Evolutionary conservation across 2,329 filamentous ascomycete genomes (phyloP).

Genomic region (Verticillium nubilum): DNA sequence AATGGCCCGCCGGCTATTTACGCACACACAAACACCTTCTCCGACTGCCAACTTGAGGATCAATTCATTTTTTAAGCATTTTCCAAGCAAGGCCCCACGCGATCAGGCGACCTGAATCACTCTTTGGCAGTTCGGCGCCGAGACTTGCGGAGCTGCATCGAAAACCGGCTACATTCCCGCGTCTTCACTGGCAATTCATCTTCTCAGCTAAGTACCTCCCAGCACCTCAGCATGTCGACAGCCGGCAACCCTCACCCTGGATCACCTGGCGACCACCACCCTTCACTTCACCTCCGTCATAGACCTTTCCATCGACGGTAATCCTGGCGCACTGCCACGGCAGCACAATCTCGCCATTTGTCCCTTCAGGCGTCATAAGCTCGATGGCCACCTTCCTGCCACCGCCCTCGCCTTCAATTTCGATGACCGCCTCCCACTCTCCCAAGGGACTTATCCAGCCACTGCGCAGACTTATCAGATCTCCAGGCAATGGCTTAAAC

Average conservation of each 20-base stretch:
- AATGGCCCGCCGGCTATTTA: not conserved
- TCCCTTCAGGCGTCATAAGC: not conserved
- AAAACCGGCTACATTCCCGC: not conserved
- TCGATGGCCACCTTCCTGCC: not conserved
- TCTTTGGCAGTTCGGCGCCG: not conserved
- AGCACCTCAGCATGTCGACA: not conserved
- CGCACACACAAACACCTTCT: too few species aligned
- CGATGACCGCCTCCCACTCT: conserved; percentile 8
- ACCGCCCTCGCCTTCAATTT: conserved; percentile 1
- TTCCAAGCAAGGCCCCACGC: not conserved
- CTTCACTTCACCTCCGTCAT: not conserved
- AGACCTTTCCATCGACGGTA: not conserved
- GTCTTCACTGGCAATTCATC: not conserved
- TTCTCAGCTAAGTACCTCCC: not conserved
- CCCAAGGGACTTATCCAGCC: conserved; percentile 16
- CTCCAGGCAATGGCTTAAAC: conserved; percentile 17
- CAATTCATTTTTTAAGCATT: not conserved
- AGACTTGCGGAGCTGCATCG: not conserved
- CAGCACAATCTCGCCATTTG: not conserved
- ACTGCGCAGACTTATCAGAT: conserved; percentile 12
- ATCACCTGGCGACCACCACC: not conserved
- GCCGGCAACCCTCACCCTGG: not conserved
- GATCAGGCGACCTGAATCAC: not conserved
- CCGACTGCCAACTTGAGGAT: too few species aligned
- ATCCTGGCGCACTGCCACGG: not conserved